A percentile compares a stretch with the other conserved stretches of the same genome.
phyloP scores from a whole-genome alignment of 2,329 filamentous ascomycete species.

The Ophiostoma australiae region DNA sequence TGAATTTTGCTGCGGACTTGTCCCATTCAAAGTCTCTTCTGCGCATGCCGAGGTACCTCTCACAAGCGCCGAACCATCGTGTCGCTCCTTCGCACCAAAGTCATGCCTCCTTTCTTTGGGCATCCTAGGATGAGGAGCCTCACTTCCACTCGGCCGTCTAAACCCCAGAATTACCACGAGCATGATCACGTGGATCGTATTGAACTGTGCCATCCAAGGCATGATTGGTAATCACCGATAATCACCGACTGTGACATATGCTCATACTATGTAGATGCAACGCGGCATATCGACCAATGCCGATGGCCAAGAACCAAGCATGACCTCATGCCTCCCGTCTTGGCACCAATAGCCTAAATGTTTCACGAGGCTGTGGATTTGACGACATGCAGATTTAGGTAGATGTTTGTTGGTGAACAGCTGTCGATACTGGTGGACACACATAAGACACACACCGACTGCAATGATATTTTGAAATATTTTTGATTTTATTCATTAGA shows the following conservation, averaged over 20 bases:
- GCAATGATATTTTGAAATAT: background rate
- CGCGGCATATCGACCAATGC: background rate
- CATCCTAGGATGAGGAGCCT: background rate
- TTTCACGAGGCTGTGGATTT: background rate
- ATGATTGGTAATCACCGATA: background rate
- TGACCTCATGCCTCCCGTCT: slow-evolving; percentile 9
- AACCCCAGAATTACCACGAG: background rate
- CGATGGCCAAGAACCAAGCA: background rate
- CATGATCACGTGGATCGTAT: background rate
- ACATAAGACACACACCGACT: background rate
- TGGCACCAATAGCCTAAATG: background rate
- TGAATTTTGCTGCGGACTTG: background rate
- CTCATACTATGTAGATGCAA: background rate
- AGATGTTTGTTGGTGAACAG: no score
- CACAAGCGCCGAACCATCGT: background rate
- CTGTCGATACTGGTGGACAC: no score
- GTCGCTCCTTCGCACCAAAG: background rate
- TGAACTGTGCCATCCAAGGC: background rate
- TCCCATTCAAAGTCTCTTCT: background rate
- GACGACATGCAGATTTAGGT: background rate
- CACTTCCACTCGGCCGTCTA: background rate
- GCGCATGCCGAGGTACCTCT: background rate
- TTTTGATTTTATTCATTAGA: slow-evolving; percentile 6
- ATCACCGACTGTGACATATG: background rate
- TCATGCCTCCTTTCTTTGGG: background rate